Conservation (phyloP, 2,329 filamentous ascomycete genomes). For the Neopestalotiopsis rosae region DNA sequence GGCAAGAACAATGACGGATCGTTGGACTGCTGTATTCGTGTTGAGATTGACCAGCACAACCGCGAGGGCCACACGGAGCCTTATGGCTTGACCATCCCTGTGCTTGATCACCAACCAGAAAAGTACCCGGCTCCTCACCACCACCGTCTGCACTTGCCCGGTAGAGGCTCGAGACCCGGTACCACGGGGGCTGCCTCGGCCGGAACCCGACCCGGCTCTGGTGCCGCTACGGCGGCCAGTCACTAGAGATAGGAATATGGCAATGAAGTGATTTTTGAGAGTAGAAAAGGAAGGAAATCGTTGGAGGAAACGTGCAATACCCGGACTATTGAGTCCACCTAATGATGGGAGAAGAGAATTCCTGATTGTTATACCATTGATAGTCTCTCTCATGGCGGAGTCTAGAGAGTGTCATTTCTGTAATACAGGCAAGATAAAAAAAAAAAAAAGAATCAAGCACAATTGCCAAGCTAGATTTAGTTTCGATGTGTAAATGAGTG, state of each 20-base stretch:
- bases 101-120: slow-evolving; percentile 49
- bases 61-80: slow-evolving; percentile 78
- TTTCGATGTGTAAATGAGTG: background rate
- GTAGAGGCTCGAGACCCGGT: background rate
- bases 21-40: slow-evolving; percentile 83
- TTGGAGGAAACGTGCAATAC: background rate
- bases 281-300: background rate
- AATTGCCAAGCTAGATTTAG: background rate
- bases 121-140: slow-evolving; percentile 33
- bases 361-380: background rate
- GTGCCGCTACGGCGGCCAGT: background rate
- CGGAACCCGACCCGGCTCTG: background rate
- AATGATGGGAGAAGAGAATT: slow-evolving; percentile 8
- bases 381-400: background rate
- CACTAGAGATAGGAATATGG: background rate
- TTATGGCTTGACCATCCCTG: slow-evolving; percentile 87
- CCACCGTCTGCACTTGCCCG: slow-evolving; percentile 29
- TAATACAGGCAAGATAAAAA: background rate
- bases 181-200: background rate
- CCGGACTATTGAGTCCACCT: slow-evolving; percentile 1
- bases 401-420: background rate
- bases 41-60: slow-evolving; percentile 87
- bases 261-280: background rate
- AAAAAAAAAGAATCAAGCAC: background rate
- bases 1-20: slow-evolving; percentile 62